Base-by-base conservation (phyloP, 140 eudicot genomes). In the Stevia rebaudiana region DNA sequence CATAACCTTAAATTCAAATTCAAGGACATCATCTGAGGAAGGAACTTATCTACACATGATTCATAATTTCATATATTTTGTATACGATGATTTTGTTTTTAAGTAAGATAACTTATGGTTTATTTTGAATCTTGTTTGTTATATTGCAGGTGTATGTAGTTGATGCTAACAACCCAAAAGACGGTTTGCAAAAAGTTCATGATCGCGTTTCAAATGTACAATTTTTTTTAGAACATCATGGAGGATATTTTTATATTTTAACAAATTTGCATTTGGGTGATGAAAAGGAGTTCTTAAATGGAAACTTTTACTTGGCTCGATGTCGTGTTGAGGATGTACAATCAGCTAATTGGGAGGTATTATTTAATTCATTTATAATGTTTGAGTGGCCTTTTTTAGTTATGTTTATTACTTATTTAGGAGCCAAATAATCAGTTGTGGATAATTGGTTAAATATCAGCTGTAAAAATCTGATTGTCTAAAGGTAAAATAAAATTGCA, bases 21-120 rank as follows among this genome's bases (percentile, higher is more conserved):
- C 98, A 22, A 79, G 98, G 76, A 87, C 95, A 63, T 91, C 98
- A 73, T 91, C 96, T 33, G 98, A 91, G 98, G 97, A 81, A 84
- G 78, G 84, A 73, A 74, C 83, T 68, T 63, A 74, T 54, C 65
- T 66, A 51, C 78, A 51, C 42, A 13, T 56, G 25, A 63, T 58
- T 57, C 63, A 23, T 62, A 13, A n/a, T n/a, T n/a, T n/a, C n/a
- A n/a, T n/a, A n/a, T n/a, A n/a, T n/a, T n/a, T n/a, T 46, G 9
- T 67, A 17, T 67, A 17, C 5, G 0, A 35, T 61, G 39, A 13
- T 33, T 61, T 72, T 53, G n/a, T 56, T 50, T 24, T 54, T 36
- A 56, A 59, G 19, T 18, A 42, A 33, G 25, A 35, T 63, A 11
- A 23, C 53, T 68, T 5, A 44, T 59, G 31, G 28, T 56, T 43